A percentile compares a stretch with the other conserved stretches of the same genome.
Conservation (phyloP, 805 yeast species). For the Ogataea trehalophila region DNA sequence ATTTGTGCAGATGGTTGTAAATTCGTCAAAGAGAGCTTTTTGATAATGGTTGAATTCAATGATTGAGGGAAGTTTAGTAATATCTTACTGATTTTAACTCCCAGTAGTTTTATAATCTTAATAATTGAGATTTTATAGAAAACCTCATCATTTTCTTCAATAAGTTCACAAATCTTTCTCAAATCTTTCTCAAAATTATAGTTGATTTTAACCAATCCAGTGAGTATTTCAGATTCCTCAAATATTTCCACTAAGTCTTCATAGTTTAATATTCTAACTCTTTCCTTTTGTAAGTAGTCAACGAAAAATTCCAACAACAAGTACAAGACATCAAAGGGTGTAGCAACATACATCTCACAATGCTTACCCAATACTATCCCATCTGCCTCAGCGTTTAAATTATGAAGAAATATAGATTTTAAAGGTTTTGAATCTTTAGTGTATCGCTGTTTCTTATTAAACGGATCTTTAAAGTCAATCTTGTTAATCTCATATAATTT, state of each 20-base stretch:
- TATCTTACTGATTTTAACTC: conserved; percentile 34
- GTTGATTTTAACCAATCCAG: conserved; percentile 17
- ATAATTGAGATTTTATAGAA: conserved; percentile 41
- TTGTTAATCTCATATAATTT: conserved; percentile 37
- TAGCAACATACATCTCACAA: conserved; percentile 36
- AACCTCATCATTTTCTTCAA: conserved; percentile 39
- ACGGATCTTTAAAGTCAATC: conserved; percentile 34
- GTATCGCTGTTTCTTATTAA: conserved; percentile 24
- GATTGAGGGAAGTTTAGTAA: conserved; percentile 34
- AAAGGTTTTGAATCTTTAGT: conserved; percentile 31
- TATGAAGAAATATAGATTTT: conserved; percentile 35
- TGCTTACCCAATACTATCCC: conserved; percentile 38
- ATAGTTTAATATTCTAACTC: conserved; percentile 31
- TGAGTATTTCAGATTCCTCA: conserved; percentile 21
- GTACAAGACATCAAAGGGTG: conserved; percentile 38
- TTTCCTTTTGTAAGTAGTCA: conserved; percentile 21
- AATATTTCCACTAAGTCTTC: conserved; percentile 39
- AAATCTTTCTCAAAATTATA: conserved; percentile 27
- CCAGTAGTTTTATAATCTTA: conserved; percentile 36
- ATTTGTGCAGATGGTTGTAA: conserved; percentile 29
- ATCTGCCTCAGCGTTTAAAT: conserved; percentile 15
- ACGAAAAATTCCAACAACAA: conserved; percentile 35
- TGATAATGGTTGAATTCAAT: conserved; percentile 7
- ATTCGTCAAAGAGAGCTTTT: conserved; percentile 24
- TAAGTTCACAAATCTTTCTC: conserved; percentile 32